phyloP scores from a whole-genome alignment of 2,329 filamentous ascomycete genomes.

The Pseudodiploospora longispora region DNA sequence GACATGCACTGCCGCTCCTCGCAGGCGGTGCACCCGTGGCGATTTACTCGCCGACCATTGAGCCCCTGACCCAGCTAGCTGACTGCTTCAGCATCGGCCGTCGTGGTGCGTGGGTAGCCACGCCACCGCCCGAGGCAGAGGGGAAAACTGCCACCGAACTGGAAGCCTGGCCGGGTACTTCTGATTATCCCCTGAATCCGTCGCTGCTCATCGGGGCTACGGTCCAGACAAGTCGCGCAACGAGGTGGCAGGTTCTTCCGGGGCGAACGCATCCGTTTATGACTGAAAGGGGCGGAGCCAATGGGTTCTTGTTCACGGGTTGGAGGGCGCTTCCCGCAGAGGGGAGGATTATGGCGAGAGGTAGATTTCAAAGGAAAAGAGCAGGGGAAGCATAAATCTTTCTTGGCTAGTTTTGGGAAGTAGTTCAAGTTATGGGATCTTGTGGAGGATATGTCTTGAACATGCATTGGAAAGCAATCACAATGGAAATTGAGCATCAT shows the following conservation, averaged over 20 bases:
- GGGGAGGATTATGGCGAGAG: constrained; percentile 74
- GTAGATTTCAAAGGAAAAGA: constrained; percentile 62
- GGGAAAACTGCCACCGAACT: constrained; percentile 41
- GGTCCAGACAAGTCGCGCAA: constrained; percentile 71
- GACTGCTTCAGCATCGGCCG: constrained; percentile 80
- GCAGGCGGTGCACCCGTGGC: constrained; percentile 77
- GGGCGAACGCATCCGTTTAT: constrained; percentile 90
- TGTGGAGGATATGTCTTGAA: background rate
- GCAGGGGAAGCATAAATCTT: constrained; percentile 19
- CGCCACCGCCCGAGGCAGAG: constrained; percentile 37
- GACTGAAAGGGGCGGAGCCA: constrained; percentile 78
- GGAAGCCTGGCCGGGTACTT: constrained; percentile 49
- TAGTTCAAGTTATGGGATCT: background rate
- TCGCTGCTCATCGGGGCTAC: constrained; percentile 70
- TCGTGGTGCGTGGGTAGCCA: constrained; percentile 63
- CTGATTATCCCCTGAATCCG: constrained; percentile 83
- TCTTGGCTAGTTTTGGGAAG: background rate
- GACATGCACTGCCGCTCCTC: constrained; percentile 69
- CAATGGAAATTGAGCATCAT: background rate
- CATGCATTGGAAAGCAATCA: background rate
- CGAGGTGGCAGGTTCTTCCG: constrained; percentile 85
- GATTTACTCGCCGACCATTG: constrained; percentile 74
- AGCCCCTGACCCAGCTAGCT: constrained; percentile 67
- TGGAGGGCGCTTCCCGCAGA: constrained; percentile 73
- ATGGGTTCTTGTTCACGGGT: constrained; percentile 84